These are phyloP conservation scores for Acarospora socialis DNA, from an alignment of 2,329 filamentous ascomycete genomes.

Conservation along the genomic window DNA sequence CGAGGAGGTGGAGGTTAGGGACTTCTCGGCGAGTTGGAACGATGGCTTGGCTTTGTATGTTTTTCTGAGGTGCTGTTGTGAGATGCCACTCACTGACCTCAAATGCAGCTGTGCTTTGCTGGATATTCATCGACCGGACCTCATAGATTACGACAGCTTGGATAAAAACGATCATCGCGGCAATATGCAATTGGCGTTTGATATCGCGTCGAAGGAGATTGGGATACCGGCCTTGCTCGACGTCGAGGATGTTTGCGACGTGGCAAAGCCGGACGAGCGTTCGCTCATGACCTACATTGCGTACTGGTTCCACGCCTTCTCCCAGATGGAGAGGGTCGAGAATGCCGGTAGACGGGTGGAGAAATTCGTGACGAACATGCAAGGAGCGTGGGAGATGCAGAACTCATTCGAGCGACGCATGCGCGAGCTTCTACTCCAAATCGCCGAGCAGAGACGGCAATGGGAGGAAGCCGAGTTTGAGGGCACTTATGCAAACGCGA, in stretches of 20 bases:
- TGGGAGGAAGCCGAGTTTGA: slow-evolving; percentile 77
- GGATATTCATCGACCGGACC: slow-evolving; percentile 90
- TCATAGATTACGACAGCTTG: slow-evolving; percentile 90
- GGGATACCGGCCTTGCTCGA: slow-evolving; percentile 91
- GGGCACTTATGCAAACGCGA: slow-evolving; percentile 84
- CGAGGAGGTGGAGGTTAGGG: slow-evolving; percentile 85
- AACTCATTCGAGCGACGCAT: slow-evolving; percentile 88
- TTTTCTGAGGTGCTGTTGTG: not conserved
- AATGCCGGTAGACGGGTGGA: slow-evolving; percentile 92
- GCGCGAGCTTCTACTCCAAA: slow-evolving; percentile 62
- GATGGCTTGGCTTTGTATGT: slow-evolving; percentile 74
- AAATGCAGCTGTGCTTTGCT: slow-evolving; percentile 59
- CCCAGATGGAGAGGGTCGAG: slow-evolving; percentile 96
- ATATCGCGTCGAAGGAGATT: slow-evolving; percentile 90
- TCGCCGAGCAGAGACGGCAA: slow-evolving; percentile 54
- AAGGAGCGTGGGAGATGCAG: slow-evolving; percentile 99
- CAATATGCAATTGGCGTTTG: slow-evolving; percentile 97
- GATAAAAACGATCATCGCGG: slow-evolving; percentile 89
- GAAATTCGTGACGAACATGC: slow-evolving; percentile 98
- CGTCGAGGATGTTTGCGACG: slow-evolving; percentile 95
- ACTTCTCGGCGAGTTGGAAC: slow-evolving; percentile 95
- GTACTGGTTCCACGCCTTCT: slow-evolving; percentile 99
- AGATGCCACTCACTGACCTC: slow-evolving; percentile 4
- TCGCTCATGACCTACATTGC: slow-evolving; percentile 99
- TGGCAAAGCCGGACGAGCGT: slow-evolving; percentile 87